These are phyloP conservation scores for Alectoria sarmentosa DNA, from an alignment of 495 filamentous ascomycete genomes.

Conservation along the genomic window DNA sequence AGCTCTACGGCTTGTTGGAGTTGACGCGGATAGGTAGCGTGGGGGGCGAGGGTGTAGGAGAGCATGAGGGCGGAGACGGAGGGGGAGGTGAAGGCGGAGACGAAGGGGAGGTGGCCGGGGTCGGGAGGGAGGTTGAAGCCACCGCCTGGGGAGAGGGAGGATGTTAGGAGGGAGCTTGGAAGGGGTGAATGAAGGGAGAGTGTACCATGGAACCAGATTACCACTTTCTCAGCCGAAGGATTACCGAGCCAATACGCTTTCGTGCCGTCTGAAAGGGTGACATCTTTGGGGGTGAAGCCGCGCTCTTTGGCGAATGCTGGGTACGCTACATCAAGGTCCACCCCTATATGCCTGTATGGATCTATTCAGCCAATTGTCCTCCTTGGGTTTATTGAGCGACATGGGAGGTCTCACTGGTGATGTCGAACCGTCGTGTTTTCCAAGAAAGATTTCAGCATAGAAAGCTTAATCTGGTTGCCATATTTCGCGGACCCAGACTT, in stretches of 20 bases:
- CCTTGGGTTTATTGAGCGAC: not conserved
- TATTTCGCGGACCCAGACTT: conserved; percentile 32
- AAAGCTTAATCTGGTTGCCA: conserved; percentile 31
- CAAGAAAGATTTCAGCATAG: conserved; percentile 28
- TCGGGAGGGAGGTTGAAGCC: conserved; percentile 46
- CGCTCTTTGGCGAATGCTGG: conserved; percentile 37
- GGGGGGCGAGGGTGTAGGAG: conserved; percentile 51
- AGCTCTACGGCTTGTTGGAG: conserved; percentile 47
- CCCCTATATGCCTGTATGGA: conserved; percentile 28
- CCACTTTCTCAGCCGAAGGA: conserved; percentile 46
- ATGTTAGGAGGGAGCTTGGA: conserved; percentile 12
- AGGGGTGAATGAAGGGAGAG: conserved; percentile 1
- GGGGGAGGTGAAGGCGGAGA: conserved; percentile 35
- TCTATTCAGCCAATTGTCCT: conserved; percentile 9
- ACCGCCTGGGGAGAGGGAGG: conserved; percentile 39
- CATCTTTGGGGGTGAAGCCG: conserved; percentile 41
- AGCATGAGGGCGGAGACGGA: conserved; percentile 47
- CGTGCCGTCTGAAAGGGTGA: conserved; percentile 43
- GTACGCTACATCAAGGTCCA: conserved; percentile 43
- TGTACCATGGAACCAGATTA: conserved; percentile 56
- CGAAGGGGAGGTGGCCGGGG: conserved; percentile 42
- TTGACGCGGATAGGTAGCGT: conserved; percentile 49
- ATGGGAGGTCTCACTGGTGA: conserved; percentile 30
- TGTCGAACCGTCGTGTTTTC: conserved; percentile 29
- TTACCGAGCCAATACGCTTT: conserved; percentile 55